Percentiles rank a stretch among this genome's conserved stretches.
Conservation (phyloP, 139 green algal genomes). For the Auxenochlorella protothecoides region DNA sequence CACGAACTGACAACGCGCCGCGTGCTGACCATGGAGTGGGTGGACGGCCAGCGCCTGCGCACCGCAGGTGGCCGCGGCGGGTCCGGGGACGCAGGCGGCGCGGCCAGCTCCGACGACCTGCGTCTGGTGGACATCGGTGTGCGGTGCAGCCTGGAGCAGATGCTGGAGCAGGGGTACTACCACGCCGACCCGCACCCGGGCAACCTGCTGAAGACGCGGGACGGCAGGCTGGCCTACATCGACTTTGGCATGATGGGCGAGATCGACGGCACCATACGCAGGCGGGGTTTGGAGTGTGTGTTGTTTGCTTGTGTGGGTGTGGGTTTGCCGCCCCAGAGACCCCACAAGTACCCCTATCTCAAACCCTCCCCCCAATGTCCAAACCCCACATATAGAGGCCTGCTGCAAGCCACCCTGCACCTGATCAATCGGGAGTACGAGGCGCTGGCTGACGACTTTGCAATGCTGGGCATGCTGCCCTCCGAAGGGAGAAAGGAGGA, state of each 20-base stretch:
- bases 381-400: background rate
- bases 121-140: slow-evolving; percentile 69
- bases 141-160: slow-evolving; percentile 60
- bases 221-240: slow-evolving; percentile 42
- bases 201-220: slow-evolving; percentile 38
- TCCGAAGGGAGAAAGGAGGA: slow-evolving; percentile 39
- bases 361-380: background rate
- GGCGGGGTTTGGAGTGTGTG: background rate
- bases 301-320: background rate
- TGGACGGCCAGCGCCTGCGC: slow-evolving; percentile 69
- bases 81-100: background rate
- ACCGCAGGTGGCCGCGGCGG: slow-evolving; percentile 10
- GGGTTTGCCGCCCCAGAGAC: background rate
- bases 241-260: slow-evolving; percentile 85
- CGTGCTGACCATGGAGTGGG: slow-evolving; percentile 87
- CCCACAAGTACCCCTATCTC: background rate
- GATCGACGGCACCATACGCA: slow-evolving; percentile 38
- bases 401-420: slow-evolving; percentile 78
- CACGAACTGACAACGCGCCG: slow-evolving; percentile 32
- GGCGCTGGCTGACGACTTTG: slow-evolving; percentile 64
- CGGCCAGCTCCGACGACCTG: slow-evolving; percentile 49
- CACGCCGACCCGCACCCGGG: slow-evolving; percentile 70
- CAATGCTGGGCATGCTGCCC: slow-evolving; percentile 71
- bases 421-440: slow-evolving; percentile 68
- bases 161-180: slow-evolving; percentile 59